Percentiles rank a stretch among this genome's conserved stretches.
Evolutionary conservation across 768 basidiomycete genomes (phyloP).

Genomic region (Rhodosporidiobolus odoratus): DNA sequence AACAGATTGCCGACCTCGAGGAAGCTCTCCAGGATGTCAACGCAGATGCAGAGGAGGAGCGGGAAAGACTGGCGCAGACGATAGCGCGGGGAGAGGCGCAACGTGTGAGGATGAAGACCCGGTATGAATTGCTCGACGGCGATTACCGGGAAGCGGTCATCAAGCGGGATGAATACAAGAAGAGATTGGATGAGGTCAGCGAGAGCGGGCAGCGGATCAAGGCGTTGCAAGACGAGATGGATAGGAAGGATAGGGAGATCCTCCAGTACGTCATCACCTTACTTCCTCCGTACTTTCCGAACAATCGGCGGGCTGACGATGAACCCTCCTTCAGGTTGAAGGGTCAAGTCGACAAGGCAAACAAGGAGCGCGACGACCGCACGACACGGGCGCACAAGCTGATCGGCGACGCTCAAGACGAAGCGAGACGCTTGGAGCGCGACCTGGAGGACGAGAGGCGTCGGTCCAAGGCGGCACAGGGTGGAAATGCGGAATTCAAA

Average conservation of each 20-base stretch:
- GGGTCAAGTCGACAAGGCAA: background rate
- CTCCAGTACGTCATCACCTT: background rate
- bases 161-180: background rate
- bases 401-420: background rate
- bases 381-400: background rate
- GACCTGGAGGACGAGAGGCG: background rate
- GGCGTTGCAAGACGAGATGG: background rate
- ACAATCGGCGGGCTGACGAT: background rate
- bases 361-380: background rate
- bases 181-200: background rate
- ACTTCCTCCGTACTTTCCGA: background rate
- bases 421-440: background rate
- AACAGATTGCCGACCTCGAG: background rate
- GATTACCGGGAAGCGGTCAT: background rate
- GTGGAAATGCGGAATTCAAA: background rate
- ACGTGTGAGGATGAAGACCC: too few species aligned
- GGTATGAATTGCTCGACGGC: background rate
- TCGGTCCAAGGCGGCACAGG: background rate
- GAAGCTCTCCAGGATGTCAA: background rate
- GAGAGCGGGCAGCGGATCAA: background rate
- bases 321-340: background rate
- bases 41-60: background rate
- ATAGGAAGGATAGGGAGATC: background rate
- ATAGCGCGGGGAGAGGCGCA: too few species aligned
- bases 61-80: background rate